A percentile compares a stretch with the other conserved stretches of the same genome.
phyloP scores from a whole-genome alignment of 225 moss, liverwort and hornwort species.

The Straminergon stramineum region DNA sequence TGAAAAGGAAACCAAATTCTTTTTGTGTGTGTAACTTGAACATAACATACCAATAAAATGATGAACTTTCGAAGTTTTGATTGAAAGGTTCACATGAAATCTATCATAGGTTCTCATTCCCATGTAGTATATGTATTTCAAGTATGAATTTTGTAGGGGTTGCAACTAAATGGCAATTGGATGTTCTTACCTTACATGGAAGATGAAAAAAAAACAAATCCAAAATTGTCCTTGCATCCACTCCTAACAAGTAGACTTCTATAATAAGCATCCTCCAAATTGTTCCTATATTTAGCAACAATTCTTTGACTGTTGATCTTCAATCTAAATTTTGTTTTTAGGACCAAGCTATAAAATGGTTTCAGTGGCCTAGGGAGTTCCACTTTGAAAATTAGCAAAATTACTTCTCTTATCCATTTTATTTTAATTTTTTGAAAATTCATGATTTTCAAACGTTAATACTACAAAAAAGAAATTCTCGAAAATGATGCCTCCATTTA shows the following conservation, averaged over 20 bases:
- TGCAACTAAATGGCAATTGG: background rate
- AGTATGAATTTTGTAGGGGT: background rate
- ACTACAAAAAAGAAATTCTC: no score
- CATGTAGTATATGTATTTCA: no score
- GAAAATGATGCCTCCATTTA: background rate
- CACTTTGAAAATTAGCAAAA: no score
- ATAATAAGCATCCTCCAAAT: background rate
- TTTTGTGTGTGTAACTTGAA: background rate
- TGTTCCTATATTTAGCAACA: accelerated
- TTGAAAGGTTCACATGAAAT: background rate
- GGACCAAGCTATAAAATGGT: no score
- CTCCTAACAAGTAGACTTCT: background rate
- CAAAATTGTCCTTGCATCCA: accelerated
- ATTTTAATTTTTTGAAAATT: background rate
- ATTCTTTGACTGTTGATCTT: accelerated
- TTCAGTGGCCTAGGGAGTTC: accelerated
- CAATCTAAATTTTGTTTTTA: background rate
- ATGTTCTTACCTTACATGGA: background rate
- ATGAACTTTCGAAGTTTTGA: background rate
- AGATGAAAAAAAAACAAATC: background rate
- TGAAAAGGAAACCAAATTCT: background rate
- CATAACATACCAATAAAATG: background rate
- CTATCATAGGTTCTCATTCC: background rate
- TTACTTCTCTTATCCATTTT: no score
- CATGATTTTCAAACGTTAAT: background rate